Conservation (phyloP, 2,329 filamentous ascomycete genomes). For the Metarhizium rileyi region DNA sequence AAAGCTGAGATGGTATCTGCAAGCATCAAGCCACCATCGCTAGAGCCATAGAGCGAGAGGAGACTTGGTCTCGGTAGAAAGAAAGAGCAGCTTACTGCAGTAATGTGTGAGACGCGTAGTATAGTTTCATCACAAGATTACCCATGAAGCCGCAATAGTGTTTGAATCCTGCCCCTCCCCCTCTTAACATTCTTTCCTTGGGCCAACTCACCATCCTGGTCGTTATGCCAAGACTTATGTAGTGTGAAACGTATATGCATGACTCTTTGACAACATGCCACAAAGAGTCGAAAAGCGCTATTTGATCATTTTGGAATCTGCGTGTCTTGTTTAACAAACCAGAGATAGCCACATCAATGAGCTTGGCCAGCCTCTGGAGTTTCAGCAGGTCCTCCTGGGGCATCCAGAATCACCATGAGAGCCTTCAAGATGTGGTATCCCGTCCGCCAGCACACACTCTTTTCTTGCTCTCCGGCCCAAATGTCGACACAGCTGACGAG, state of each 20-base stretch:
- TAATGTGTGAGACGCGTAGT: too few relatives aligned
- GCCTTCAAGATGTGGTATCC: slow-evolving; percentile 21
- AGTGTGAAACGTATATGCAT: background rate
- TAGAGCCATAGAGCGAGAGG: background rate
- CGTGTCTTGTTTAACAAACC: background rate
- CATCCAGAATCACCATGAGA: slow-evolving; percentile 1
- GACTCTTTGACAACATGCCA: background rate
- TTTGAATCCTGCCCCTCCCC: background rate
- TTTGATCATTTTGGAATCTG: background rate
- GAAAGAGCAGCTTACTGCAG: too few relatives aligned
- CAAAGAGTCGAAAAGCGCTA: background rate
- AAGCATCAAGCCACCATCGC: background rate
- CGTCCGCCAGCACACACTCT: slow-evolving; percentile 25
- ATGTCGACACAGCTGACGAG: slow-evolving; percentile 24
- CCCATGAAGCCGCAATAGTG: background rate
- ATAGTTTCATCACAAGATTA: background rate
- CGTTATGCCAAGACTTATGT: background rate
- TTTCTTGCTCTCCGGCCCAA: slow-evolving; percentile 24
- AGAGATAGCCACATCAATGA: background rate
- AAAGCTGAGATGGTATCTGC: background rate
- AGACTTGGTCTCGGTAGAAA: too few relatives aligned
- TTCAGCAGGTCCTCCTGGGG: background rate
- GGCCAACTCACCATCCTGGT: background rate
- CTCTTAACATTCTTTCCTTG: background rate
- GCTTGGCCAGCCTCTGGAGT: background rate